Percentiles rank a stretch among this genome's conserved stretches.
Evolutionary conservation across 371 early-diverging fungal species (phyloP).

Genomic region (Apophysomyces trapeziformis): DNA sequence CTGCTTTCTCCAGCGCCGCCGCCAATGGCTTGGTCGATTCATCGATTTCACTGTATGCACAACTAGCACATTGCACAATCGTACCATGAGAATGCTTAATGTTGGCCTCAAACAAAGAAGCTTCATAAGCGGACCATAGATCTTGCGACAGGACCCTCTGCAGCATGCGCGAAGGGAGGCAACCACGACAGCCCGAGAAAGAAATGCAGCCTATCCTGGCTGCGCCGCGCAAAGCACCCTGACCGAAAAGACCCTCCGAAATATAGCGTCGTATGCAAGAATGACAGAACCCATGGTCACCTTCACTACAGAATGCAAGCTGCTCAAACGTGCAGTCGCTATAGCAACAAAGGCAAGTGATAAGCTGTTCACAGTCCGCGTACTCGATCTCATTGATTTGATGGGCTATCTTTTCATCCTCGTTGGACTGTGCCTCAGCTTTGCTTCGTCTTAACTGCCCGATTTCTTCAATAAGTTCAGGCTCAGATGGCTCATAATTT

Average conservation of each 20-base stretch:
- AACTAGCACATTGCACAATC: constrained; percentile 56
- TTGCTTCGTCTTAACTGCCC: constrained; percentile 21
- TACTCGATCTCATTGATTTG: constrained; percentile 50
- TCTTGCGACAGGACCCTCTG: constrained; percentile 33
- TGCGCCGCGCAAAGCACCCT: constrained; percentile 55
- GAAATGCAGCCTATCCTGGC: constrained; percentile 47
- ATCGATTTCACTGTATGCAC: constrained; percentile 57
- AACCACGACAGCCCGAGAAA: constrained; percentile 44
- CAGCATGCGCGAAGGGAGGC: constrained; percentile 31
- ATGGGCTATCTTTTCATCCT: constrained; percentile 39
- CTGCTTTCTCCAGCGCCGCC: background rate
- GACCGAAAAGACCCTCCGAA: constrained; percentile 61
- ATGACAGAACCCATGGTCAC: constrained; percentile 58
- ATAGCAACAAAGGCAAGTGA: constrained; percentile 64
- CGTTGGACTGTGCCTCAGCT: constrained; percentile 22
- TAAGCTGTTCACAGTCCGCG: constrained; percentile 34
- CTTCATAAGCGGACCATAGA: constrained; percentile 46
- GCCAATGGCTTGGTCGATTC: constrained; percentile 31
- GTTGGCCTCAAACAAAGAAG: constrained; percentile 44
- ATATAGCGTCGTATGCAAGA: constrained; percentile 49
- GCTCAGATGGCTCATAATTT: constrained; percentile 12
- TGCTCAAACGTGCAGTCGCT: constrained; percentile 58
- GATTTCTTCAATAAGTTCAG: constrained; percentile 41
- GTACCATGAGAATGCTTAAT: constrained; percentile 24
- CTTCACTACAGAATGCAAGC: constrained; percentile 53